Evolutionary conservation across 225 moss, liverwort and hornwort genomes (phyloP).

Genomic region (Sphagnum contortum): DNA sequence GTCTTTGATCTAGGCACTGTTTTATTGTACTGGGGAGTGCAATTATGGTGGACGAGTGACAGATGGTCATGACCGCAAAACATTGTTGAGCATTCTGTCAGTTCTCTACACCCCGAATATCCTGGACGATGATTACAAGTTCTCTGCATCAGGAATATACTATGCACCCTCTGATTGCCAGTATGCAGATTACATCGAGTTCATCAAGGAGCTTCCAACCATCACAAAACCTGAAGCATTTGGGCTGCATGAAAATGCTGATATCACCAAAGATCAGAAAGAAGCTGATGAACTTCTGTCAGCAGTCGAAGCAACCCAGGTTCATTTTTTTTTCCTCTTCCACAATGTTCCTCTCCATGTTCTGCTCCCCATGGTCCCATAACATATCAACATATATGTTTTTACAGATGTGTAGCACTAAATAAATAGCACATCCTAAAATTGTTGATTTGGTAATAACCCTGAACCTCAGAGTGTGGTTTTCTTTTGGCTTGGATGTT

Average conservation of each 20-base stretch:
- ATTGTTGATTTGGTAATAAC: no score
- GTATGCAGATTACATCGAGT: slow-evolving; percentile 55
- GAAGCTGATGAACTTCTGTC: slow-evolving; percentile 46
- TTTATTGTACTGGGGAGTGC: slow-evolving; percentile 63
- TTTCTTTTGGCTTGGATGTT: not conserved
- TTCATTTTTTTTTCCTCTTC: slow-evolving; percentile 1
- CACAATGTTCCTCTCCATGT: no score
- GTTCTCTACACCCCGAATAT: slow-evolving; percentile 47
- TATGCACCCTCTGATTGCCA: slow-evolving; percentile 46
- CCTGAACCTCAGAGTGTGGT: no score
- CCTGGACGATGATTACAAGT: slow-evolving; percentile 50
- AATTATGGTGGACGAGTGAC: slow-evolving; percentile 73
- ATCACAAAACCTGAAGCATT: slow-evolving; percentile 58
- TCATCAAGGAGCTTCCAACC: slow-evolving; percentile 57
- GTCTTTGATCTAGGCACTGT: slow-evolving; percentile 26
- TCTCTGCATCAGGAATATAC: slow-evolving; percentile 46
- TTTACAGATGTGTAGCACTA: no score
- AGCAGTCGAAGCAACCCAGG: slow-evolving; percentile 50
- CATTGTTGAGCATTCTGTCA: slow-evolving; percentile 47
- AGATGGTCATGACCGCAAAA: slow-evolving; percentile 56
- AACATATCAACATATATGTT: no score
- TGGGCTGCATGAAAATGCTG: slow-evolving; percentile 64
- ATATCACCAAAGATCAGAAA: slow-evolving; percentile 62
- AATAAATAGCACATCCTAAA: no score
- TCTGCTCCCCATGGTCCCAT: no score